Evolutionary conservation across 1,284 basidiomycete genomes (phyloP).

Genomic region (Rhodotorula sp.): DNA sequence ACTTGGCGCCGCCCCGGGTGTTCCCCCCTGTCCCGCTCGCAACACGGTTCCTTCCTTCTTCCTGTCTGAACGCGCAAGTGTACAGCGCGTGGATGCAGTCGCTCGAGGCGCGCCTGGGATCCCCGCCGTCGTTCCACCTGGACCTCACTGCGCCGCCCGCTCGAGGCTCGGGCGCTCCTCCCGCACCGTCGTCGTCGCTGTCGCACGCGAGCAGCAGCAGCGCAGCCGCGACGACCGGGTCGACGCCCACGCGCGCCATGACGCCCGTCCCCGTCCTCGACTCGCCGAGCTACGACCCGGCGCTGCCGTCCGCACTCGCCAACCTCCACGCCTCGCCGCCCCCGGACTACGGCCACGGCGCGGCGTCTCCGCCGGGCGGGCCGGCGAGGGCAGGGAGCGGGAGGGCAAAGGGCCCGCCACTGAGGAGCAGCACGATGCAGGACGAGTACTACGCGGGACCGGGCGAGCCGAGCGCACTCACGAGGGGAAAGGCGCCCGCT

Average conservation of each 20-base stretch:
- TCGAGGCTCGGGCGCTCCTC: background rate
- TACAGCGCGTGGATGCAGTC: background rate
- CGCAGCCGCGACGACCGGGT: background rate
- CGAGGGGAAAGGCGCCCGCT: conserved; percentile 23
- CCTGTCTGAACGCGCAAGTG: too few relatives aligned
- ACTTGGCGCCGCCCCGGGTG: too few relatives aligned
- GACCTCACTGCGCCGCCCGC: background rate
- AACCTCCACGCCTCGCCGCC: background rate
- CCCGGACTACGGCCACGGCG: background rate
- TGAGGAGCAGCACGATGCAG: conserved; percentile 29
- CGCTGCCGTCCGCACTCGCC: background rate
- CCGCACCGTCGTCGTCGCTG: background rate
- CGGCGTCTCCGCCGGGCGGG: background rate
- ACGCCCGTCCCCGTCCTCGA: conserved; percentile 15
- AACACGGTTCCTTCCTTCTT: background rate
- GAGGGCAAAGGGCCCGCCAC: conserved; percentile 20
- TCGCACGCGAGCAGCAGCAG: background rate
- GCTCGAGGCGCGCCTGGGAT: background rate
- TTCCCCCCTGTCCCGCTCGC: background rate
- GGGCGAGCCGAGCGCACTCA: conserved; percentile 27
- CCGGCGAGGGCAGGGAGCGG: background rate
- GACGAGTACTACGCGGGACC: conserved; percentile 30
- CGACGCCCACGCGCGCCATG: background rate
- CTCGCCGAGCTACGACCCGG: conserved; percentile 21
- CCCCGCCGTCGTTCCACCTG: conserved; percentile 5